phyloP scores from a whole-genome alignment of 495 filamentous ascomycete species.

The Annulohypoxylon maeteangense region DNA sequence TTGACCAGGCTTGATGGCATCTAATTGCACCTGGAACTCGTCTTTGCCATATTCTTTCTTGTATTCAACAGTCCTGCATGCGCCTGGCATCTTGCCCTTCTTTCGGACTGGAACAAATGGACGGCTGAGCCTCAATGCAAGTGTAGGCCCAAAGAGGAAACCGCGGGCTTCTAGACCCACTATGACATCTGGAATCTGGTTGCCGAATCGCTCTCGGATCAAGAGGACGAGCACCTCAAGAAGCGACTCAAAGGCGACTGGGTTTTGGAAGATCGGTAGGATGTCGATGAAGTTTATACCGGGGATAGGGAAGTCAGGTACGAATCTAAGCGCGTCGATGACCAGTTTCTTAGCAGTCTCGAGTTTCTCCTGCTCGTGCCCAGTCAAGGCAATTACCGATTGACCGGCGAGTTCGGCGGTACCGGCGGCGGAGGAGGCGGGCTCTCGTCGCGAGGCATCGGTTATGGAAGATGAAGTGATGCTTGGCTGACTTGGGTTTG shows the following conservation, averaged over 20 bases:
- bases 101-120: slow-evolving; percentile 95
- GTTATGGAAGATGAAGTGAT: slow-evolving; percentile 34
- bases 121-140: slow-evolving; percentile 87
- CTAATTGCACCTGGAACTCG: slow-evolving; percentile 94
- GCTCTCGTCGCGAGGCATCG: slow-evolving; percentile 68
- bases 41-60: slow-evolving; percentile 98
- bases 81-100: slow-evolving; percentile 94
- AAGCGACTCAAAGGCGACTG: slow-evolving; percentile 77
- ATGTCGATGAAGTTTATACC: slow-evolving; percentile 99
- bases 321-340: slow-evolving; percentile 67
- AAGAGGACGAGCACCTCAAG: slow-evolving; percentile 90
- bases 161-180: slow-evolving; percentile 94
- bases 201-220: slow-evolving; percentile 64
- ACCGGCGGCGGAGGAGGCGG: slow-evolving; percentile 73
- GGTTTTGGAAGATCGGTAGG: slow-evolving; percentile 91
- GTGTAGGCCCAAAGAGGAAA: slow-evolving; percentile 92
- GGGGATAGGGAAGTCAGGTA: slow-evolving; percentile 91
- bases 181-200: slow-evolving; percentile 81
- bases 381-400: slow-evolving; percentile 70
- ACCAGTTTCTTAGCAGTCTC: slow-evolving; percentile 50
- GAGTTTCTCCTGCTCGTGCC: slow-evolving; percentile 46
- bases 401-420: slow-evolving; percentile 91
- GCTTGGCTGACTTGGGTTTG: slow-evolving; percentile 51
- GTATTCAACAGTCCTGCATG: slow-evolving; percentile 81
- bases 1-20: slow-evolving; percentile 85